Conservation (phyloP, 2,329 filamentous ascomycete species). For the Neospermospora avenae region DNA sequence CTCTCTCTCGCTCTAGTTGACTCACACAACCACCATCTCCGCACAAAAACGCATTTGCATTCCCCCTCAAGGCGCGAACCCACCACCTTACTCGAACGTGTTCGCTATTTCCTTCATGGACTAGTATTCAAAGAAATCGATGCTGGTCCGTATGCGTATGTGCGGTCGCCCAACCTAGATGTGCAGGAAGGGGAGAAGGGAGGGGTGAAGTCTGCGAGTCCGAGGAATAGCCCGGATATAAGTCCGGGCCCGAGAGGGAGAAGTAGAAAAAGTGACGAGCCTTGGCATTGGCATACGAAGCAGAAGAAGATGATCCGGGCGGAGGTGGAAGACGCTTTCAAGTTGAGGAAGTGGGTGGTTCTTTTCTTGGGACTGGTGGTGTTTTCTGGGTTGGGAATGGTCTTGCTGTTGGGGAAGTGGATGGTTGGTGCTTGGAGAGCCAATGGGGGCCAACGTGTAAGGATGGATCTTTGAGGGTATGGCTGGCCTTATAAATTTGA, state of each 20-base stretch:
- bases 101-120: constrained; percentile 20
- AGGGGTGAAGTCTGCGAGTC: constrained; percentile 2
- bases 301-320: constrained; percentile 34
- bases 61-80: constrained; percentile 7
- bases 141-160: constrained; percentile 27
- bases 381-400: constrained; percentile 7
- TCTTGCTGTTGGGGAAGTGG: constrained; percentile 10
- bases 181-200: background rate
- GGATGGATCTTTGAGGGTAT: background rate
- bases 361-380: constrained; percentile 14
- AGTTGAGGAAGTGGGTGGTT: constrained; percentile 31
- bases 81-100: constrained; percentile 14
- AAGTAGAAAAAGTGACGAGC: constrained; percentile 14
- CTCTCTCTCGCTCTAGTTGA: constrained; percentile 35
- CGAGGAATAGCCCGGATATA: background rate
- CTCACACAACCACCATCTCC: constrained; percentile 22
- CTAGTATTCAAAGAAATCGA: constrained; percentile 21
- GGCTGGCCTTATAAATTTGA: background rate
- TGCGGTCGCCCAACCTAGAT: constrained; percentile 18
- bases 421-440: constrained; percentile 4
- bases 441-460: background rate
- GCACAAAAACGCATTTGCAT: constrained; percentile 18
- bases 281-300: constrained; percentile 35
- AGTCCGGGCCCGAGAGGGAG: background rate
- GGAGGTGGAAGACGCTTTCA: constrained; percentile 35